A percentile compares a stretch with the other conserved stretches of the same genome.
These are phyloP conservation scores for Paulownia fortunei DNA, from an alignment of 257 asterid genomes.

Conservation along the genomic window DNA sequence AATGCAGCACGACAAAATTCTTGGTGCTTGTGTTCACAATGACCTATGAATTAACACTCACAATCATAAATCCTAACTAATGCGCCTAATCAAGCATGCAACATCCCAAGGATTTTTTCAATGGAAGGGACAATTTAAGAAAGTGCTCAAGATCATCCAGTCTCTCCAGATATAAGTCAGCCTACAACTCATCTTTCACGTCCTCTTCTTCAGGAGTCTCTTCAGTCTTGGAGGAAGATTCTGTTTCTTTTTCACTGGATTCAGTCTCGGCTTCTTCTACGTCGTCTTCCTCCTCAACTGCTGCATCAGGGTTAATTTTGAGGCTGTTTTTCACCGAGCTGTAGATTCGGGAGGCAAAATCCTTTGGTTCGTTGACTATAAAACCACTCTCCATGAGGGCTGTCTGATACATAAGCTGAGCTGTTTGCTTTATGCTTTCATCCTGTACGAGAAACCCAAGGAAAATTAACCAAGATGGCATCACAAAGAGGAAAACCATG, in stretches of 20 bases:
- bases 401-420: slow-evolving; percentile 82
- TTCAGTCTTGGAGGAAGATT: slow-evolving; percentile 37
- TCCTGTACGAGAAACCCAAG: slow-evolving; percentile 44
- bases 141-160: slow-evolving; percentile 4
- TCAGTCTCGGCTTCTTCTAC: slow-evolving; percentile 63
- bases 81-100: slow-evolving; percentile 4
- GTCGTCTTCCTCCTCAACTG: slow-evolving; percentile 83
- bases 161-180: not conserved
- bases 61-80: slow-evolving; percentile 6
- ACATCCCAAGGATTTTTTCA: slow-evolving; percentile 6
- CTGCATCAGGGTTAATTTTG: slow-evolving; percentile 69
- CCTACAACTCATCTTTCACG: slow-evolving; percentile 79
- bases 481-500: not conserved
- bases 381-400: slow-evolving; percentile 99
- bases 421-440: slow-evolving; percentile 70
- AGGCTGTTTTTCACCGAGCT: slow-evolving; percentile 74
- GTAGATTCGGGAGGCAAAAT: slow-evolving; percentile 77
- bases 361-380: slow-evolving; percentile 70
- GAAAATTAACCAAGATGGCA: not conserved
- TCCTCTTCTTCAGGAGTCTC: slow-evolving; percentile 41
- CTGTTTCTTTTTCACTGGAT: slow-evolving; percentile 46
- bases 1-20: slow-evolving; percentile 38
- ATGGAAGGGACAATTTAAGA: slow-evolving; percentile 15
- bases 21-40: slow-evolving; percentile 26
- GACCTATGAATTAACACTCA: slow-evolving; percentile 26